Conservation (phyloP, 1,284 basidiomycete genomes). For the Trichosporon faecale region DNA sequence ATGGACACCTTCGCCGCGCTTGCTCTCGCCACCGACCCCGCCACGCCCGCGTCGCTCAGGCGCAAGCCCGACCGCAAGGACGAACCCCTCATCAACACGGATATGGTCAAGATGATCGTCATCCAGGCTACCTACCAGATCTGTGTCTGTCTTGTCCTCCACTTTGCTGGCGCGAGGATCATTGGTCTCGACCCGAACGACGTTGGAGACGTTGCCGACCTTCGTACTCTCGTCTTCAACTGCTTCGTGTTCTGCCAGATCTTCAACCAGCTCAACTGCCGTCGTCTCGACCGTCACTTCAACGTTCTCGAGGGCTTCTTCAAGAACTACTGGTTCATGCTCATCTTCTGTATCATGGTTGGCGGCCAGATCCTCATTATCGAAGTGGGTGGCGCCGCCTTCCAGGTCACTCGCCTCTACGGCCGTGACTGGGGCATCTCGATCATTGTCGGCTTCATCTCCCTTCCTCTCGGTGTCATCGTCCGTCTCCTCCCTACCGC, state of each 20-base stretch:
- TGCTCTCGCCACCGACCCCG: conserved; percentile 93
- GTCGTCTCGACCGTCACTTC: conserved; percentile 76
- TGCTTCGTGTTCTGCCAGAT: conserved; percentile 94
- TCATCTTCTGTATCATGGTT: conserved; percentile 79
- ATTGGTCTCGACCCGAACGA: conserved; percentile 59
- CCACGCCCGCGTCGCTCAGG: conserved; percentile 72
- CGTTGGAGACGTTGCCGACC: conserved; percentile 53
- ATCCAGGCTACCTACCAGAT: conserved; percentile 88
- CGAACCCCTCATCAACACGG: conserved; percentile 80
- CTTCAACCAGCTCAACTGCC: conserved; percentile 87
- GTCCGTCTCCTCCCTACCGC: conserved; percentile 77
- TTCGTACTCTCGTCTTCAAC: conserved; percentile 92
- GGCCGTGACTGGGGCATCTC: conserved; percentile 92
- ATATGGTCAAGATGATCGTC: conserved; percentile 94
- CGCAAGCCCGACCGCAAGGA: conserved; percentile 86
- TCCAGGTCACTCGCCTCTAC: conserved; percentile 76
- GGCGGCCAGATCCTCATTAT: conserved; percentile 84
- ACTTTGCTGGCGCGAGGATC: conserved; percentile 75
- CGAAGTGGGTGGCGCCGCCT: conserved; percentile 85
- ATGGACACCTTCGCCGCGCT: conserved; percentile 99
- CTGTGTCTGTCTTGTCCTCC: conserved; percentile 77
- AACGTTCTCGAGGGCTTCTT: conserved; percentile 86
- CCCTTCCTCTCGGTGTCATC: conserved; percentile 81
- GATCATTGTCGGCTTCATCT: conserved; percentile 72
- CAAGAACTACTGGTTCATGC: conserved; percentile 80